Base-by-base conservation (phyloP, 495 filamentous ascomycete species). In the Penicillium lividum region DNA sequence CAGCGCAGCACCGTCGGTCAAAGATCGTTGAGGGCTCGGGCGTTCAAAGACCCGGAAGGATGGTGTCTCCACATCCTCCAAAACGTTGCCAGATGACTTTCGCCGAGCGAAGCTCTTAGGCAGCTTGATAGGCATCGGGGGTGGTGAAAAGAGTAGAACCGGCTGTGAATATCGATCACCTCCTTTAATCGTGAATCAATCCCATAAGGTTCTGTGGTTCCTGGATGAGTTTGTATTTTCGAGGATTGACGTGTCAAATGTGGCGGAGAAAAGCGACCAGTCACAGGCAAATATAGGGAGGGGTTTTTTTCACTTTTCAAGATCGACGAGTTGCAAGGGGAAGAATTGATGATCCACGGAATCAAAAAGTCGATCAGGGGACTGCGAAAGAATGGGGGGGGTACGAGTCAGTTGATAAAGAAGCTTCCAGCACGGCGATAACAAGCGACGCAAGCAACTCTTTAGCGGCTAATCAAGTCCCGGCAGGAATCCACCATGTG, bases 71-170 rank as follows among this genome's bases (percentile, higher is more conserved):
- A 72, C 70, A 31, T 85, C 84, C 55, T 88, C 86, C 36, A 88
- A 70, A 50, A 75, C 78, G 72, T 86, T 88, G 34, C 81, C 84
- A 62, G 83, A 80, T 63, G 86, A 89, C 74, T 88, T 89, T 57
- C 86, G 82, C 64, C 86, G 81, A 62, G 77, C 73, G 62, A 89
- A 88, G 58, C 73, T 70, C 67, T 86, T 89, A 52, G 84, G 84
- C 54, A 88, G 77, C 75, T 87, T 87, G 72, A 87, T 89, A 72
- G 86, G 86, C 85, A 89, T 89, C 50, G 61, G 57, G 57, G 30
- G 33, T 22, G 42, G 16, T 34, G 15, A n/a, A 22, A n/a, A 4
- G 13, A 38, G 11, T 13, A n/a, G 10, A 56, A 25, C 22, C 28
- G 34, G 15, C 31, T 28, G 9, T 42, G 42, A 42, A 15, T 50